Evolutionary conservation across 257 asterid genomes (phyloP), one percentile per base, ranked within the genome.

Genomic region (Primulina eburnea): DNA sequence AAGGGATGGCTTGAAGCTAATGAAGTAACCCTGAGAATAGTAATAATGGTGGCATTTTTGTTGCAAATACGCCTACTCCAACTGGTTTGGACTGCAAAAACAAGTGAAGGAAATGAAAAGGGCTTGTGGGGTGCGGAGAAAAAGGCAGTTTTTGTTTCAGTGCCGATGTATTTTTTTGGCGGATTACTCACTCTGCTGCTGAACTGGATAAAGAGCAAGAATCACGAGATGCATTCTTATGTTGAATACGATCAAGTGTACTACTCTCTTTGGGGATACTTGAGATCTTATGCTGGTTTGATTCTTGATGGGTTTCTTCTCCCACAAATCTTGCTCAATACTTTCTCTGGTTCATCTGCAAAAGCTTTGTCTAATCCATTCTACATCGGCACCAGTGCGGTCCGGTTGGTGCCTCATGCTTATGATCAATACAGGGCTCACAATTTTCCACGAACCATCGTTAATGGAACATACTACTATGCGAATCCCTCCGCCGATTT

Each of bases 221-320:
- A 65, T 47, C 55, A 47, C 4, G 55, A 47, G 16, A 16, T 4
- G n/a, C 16, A 47, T 12, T 47, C 2, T 12, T 12, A 3, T 47
- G 55, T 47, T 35, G 68, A 70, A 29, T 52, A 60, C 9, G 50
- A 40, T 5, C 10, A 3, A 18, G 8, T 18, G 34, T 62, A 16
- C 26, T 18, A 72, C 40, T 71, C 86, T 9, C 34, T 83, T 0
- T 82, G 84, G 85, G 76, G 73, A 5, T 80, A 72, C 71, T 71
- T 88, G 26, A 86, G 82, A 77, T 80, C 87, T 11, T 90, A 83
- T 53, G 85, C 30, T 7, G 96, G 95, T 52, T 60, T 87, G 69
- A 65, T 88, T 69, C 80, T 88, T 18, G 95, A 90, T 61, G 85
- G 92, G 7, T 88, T 86, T 75, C 87, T 88, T 5, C 69, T 90